These are phyloP conservation scores for Tarenaya hassleriana DNA, from an alignment of 345 rosid genomes.

Conservation along the genomic window DNA sequence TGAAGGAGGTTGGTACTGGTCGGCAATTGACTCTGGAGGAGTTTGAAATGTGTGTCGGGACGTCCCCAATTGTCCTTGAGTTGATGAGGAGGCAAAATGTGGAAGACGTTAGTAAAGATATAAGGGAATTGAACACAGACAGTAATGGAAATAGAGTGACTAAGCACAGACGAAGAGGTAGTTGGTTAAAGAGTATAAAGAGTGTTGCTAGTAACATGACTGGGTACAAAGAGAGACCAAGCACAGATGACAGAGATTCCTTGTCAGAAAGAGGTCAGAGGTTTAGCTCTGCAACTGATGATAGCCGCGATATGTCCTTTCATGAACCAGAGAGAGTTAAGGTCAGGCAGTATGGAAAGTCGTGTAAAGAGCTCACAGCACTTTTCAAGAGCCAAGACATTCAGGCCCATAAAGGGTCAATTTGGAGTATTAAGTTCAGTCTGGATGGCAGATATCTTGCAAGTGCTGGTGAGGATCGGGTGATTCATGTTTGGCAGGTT, in stretches of 20 bases:
- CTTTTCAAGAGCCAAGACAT: conserved; percentile 86
- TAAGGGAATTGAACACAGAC: conserved; percentile 30
- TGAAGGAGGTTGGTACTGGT: conserved; percentile 83
- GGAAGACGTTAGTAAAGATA: conserved; percentile 56
- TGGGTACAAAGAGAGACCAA: conserved; percentile 67
- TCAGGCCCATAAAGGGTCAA: conserved; percentile 86
- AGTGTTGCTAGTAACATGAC: conserved; percentile 61
- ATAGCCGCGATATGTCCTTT: conserved; percentile 78
- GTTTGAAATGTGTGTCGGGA: conserved; percentile 81
- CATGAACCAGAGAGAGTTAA: conserved; percentile 84
- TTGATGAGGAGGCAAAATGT: conserved; percentile 93
- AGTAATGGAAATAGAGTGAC: conserved; percentile 30
- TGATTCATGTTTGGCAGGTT: conserved; percentile 86
- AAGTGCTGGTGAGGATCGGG: conserved; percentile 92
- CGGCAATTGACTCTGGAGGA: conserved; percentile 93
- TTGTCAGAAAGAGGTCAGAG: conserved; percentile 88
- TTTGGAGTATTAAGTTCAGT: conserved; percentile 94
- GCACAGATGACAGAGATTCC: conserved; percentile 87
- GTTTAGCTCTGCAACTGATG: conserved; percentile 94
- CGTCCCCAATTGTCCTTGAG: conserved; percentile 92
- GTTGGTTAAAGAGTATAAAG: conserved; percentile 78
- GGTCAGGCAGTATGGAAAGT: conserved; percentile 79
- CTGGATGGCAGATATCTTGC: conserved; percentile 92
- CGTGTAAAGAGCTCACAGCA: conserved; percentile 75
- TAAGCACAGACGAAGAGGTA: conserved; percentile 65